Base-by-base conservation (phyloP, 306 rosid species). In the Sindora glabra region DNA sequence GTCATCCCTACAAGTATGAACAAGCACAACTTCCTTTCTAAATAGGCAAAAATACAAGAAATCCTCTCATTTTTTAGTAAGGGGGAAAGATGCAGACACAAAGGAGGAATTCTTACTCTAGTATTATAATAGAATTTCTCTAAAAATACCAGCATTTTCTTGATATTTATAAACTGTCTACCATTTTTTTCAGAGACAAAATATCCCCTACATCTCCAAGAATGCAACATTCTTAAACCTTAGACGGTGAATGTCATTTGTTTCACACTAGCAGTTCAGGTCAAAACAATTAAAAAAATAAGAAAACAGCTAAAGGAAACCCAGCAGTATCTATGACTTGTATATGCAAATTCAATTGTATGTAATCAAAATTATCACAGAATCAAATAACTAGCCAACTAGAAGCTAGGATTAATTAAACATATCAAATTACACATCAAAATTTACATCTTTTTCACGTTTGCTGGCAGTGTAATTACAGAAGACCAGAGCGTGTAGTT, bases 391-490 rank as follows among this genome's bases (percentile, higher is more conserved):
- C 37, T 33, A 62, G 42, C 14, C 48, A 56, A 49, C 59, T 8
- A 49, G 12, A 13, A 32, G 39, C 54, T 24, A 34, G 4, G 37
- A 58, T 52, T 37, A 50, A 58, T 52, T 37, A 50, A 59, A 58
- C 67, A 25, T 49, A 51, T 56, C 56, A 52, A 72, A 67, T 62
- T 62, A 70, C 51, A 67, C 51, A 67, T 52, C 54, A 71, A 59
- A 72, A 82, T 78, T 68, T 82, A 82, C 84, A 78, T 30, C 55
- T 64, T 68, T 39, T 41, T 30, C 46, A 38, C 45, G 33, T 49
- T 16, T 37, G 40, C 34, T 25, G 42, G 36, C 21, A 54, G 55
- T 60, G 74, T 40, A 16, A 60, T 12, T 46, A 59, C 12, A 48
- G 38, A 19, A 57, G 67, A 58, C 45, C 33, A 62, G 45, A 41